Base-by-base conservation (phyloP, 306 rosid species). In the Citrullus amarus region DNA sequence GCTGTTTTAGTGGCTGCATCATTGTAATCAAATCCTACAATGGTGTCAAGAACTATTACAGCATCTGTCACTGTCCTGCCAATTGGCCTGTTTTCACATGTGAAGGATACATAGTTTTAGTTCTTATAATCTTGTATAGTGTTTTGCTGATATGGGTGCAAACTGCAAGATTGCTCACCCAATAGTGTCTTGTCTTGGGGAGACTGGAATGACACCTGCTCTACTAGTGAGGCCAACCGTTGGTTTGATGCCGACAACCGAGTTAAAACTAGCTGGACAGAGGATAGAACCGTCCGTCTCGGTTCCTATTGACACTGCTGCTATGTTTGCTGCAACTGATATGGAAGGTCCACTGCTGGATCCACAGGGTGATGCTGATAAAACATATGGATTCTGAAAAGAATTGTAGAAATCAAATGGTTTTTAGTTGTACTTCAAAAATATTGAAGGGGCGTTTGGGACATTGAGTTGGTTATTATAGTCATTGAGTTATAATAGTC, bases 1-100 rank as follows among this genome's bases (percentile, higher is more conserved):
- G 90, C 87, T 71, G 81, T 79, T 53, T 50, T 58, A 62, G 93
- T 91, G 57, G 94, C 91, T 36, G 82, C 87, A 25, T 88, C 93
- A 77, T 79, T 85, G n/a, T 84, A 85, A 46, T 91, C 93, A 67
- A 83, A 83, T 46, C 97, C 98, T 66, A 80, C 91, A 71, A 88
- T 93, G 17, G 79, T 89, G 59, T 91, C 95, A 56, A 93, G 92
- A 78, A 89, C 91, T 81, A 84, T 83, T 58, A 88, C 92, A 34
- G 91, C 93, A 83, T 93, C 98, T 7, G 92, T 87, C 43, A 91
- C 95, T 14, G 91, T 91, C 80, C 95, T 91, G 62, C 93, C 80
- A 65, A 93, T 84, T 36, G 98, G 93, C 82, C 96, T 91, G 86
- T 50, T 72, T 44, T 46, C 60, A 72, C 58, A 71, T 28, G 6